Evolutionary conservation across 225 moss, liverwort and hornwort species (phyloP).

Genomic region (Thuidium tamariscinum): DNA sequence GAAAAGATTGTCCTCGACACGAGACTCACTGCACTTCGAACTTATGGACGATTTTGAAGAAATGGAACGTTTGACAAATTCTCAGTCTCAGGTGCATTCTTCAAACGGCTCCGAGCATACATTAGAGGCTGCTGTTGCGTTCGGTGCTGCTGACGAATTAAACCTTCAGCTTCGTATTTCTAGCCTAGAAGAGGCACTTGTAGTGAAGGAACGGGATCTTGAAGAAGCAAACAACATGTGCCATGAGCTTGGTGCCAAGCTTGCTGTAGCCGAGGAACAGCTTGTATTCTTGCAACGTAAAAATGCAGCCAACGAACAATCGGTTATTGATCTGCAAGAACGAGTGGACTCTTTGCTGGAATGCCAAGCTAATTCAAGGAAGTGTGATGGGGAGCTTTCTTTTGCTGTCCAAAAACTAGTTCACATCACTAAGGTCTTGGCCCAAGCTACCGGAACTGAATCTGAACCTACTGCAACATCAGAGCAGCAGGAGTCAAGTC

Average conservation of each 20-base stretch:
- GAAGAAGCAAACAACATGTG: constrained; percentile 42
- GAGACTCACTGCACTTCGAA: constrained; percentile 36
- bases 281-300: constrained; percentile 29
- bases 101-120: constrained; percentile 7
- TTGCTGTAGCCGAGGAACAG: constrained; percentile 40
- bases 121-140: constrained; percentile 1
- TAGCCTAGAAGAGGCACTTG: constrained; percentile 24
- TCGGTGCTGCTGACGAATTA: background rate
- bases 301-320: constrained; percentile 50
- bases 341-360: constrained; percentile 19
- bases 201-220: constrained; percentile 35
- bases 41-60: constrained; percentile 84
- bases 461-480: background rate
- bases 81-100: constrained; percentile 17
- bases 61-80: constrained; percentile 73
- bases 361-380: background rate
- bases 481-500: background rate
- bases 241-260: constrained; percentile 43
- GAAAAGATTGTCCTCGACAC: constrained; percentile 5
- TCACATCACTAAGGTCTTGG: constrained; percentile 14
- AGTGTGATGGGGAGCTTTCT: background rate
- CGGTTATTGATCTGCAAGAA: constrained; percentile 33
- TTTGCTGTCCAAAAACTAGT: constrained; percentile 19
- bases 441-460: constrained; percentile 18
- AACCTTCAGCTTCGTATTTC: background rate